Evolutionary conservation across 1,139 yeast species (phyloP).

Genomic region (Saccharomyces hybrid): DNA sequence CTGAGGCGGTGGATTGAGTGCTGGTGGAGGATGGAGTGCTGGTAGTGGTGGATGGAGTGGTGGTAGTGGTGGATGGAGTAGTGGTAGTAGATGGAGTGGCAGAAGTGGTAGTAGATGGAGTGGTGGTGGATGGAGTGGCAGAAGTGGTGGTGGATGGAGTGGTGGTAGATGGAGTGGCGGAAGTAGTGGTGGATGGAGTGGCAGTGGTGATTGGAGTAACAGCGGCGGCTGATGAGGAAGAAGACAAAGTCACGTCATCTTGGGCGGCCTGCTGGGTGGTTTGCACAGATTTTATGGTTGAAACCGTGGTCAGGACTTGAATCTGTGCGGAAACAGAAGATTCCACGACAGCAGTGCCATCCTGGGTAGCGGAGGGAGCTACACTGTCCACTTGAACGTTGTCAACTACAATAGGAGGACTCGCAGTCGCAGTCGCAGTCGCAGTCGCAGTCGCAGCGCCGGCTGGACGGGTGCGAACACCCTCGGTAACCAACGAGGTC

Average conservation of each 20-base stretch:
- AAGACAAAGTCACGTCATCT: slow-evolving; percentile 3
- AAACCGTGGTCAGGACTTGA: not conserved
- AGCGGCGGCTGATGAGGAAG: slow-evolving; percentile 1
- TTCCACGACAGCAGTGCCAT: not conserved
- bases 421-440: slow-evolving; percentile 4
- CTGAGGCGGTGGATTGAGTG: slow-evolving; percentile 17
- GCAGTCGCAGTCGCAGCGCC: slow-evolving; percentile 6
- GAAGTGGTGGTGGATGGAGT: not conserved
- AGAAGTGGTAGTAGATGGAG: slow-evolving; percentile 8
- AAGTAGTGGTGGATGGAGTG: slow-evolving; percentile 5
- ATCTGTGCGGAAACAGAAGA: not conserved
- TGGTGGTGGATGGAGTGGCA: slow-evolving; percentile 5
- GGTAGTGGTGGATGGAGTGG: slow-evolving; percentile 16
- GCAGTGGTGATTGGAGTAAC: slow-evolving; percentile 6
- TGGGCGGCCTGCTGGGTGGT: not conserved
- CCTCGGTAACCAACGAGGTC: slow-evolving; percentile 24
- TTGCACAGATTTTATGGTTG: not conserved
- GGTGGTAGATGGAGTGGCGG: slow-evolving; percentile 8
- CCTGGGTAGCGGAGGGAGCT: slow-evolving; percentile 3
- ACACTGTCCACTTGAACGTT: slow-evolving; percentile 9
- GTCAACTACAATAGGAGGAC: slow-evolving; percentile 9
- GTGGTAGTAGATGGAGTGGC: slow-evolving; percentile 14
- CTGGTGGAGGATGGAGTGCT: slow-evolving; percentile 19
- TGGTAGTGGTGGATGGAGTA: slow-evolving; percentile 14
- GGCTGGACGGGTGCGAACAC: slow-evolving; percentile 3